Conservation (phyloP, 192 early-diverging fungal genomes). For the Obelidium mucronatum region DNA sequence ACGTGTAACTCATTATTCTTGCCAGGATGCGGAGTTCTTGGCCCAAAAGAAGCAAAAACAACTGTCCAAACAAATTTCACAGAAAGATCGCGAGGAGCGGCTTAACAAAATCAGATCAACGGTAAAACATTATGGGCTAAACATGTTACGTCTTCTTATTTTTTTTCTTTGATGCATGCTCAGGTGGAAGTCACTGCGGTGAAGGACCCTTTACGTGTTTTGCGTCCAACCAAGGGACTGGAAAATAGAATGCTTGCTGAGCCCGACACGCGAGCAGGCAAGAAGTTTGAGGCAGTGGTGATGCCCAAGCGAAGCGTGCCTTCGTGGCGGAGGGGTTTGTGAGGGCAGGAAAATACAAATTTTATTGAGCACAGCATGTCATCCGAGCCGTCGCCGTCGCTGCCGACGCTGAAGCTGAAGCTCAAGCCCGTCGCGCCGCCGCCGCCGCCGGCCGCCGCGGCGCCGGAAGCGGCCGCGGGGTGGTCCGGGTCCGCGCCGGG, state of each 20-base stretch:
- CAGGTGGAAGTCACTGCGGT: no score
- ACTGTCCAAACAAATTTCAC: not conserved
- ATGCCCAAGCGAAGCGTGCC: not conserved
- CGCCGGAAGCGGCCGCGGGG: not conserved
- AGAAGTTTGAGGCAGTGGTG: not conserved
- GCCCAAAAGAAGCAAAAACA: not conserved
- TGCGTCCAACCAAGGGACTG: slow-evolving; percentile 21
- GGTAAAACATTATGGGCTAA: slow-evolving; percentile 17
- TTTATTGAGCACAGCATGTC: not conserved
- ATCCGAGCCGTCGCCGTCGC: slow-evolving; percentile 5
- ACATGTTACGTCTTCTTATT: no score
- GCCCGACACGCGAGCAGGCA: no score
- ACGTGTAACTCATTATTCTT: not conserved
- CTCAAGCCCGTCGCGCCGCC: not conserved
- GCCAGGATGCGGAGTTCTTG: slow-evolving; percentile 20
- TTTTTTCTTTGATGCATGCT: no score
- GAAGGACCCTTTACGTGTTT: slow-evolving; percentile 18
- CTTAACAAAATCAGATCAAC: slow-evolving; percentile 9
- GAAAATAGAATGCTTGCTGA: no score
- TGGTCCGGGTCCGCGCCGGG: not conserved
- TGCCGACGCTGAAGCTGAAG: slow-evolving; percentile 27
- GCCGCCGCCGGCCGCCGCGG: not conserved
- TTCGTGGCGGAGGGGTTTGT: not conserved
- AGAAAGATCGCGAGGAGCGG: slow-evolving; percentile 28
- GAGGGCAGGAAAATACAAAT: not conserved